Percentiles rank a stretch among this genome's conserved stretches.
Evolutionary conservation across 148 eudicot genomes (phyloP).

Genomic region (Silene latifolia): DNA sequence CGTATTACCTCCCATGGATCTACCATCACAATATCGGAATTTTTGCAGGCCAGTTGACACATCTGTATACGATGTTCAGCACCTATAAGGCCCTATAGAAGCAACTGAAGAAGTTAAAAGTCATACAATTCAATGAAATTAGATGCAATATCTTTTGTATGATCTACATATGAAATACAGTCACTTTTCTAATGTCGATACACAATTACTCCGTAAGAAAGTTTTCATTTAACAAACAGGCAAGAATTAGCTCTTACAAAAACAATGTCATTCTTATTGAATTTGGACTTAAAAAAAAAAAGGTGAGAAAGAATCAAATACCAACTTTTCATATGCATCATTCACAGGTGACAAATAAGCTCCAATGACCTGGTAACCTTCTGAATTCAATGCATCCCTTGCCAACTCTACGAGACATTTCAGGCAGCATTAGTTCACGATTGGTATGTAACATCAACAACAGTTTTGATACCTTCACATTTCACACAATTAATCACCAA

Average conservation of each 20-base stretch:
- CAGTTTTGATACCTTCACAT: not conserved
- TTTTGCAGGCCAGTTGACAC: slow-evolving; percentile 80
- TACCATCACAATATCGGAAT: slow-evolving; percentile 81
- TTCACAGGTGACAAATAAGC: slow-evolving; percentile 96
- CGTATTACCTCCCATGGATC: slow-evolving; percentile 89
- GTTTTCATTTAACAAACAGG: too few relatives aligned
- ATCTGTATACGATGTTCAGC: slow-evolving; percentile 75
- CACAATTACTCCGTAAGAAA: too few relatives aligned
- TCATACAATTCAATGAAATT: too few relatives aligned
- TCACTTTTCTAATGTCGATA: too few relatives aligned
- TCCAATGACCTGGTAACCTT: slow-evolving; percentile 80
- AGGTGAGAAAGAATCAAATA: slow-evolving; percentile 26
- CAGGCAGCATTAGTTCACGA: slow-evolving; percentile 6
- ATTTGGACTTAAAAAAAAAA: too few relatives aligned
- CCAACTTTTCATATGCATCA: slow-evolving; percentile 88
- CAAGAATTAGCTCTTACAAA: too few relatives aligned
- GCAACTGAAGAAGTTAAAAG: slow-evolving; percentile 2
- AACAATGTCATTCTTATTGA: too few relatives aligned
- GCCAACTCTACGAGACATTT: slow-evolving; percentile 62
- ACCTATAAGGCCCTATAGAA: slow-evolving; percentile 64
- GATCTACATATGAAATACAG: too few relatives aligned
- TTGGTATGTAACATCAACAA: not conserved
- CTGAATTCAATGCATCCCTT: slow-evolving; percentile 67
- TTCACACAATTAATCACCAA: not conserved
- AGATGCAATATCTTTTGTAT: too few relatives aligned